phyloP scores from a whole-genome alignment of 352 stramenopile species.

The Lagenidium giganteum region DNA sequence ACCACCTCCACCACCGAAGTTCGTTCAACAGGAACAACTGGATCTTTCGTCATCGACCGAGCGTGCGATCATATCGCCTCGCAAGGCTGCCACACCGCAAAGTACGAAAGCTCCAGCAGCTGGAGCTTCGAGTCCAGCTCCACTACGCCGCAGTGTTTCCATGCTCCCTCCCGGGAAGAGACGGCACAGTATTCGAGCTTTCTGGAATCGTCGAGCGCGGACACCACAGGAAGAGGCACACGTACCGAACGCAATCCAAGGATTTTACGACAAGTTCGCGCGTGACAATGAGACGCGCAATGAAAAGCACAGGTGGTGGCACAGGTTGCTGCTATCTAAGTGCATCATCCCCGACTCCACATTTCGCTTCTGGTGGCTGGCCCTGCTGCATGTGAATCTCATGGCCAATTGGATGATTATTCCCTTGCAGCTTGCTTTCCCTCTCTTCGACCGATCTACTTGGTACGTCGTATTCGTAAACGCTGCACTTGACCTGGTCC shows the following conservation, averaged over 20 bases:
- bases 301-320: constrained; percentile 26
- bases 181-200: too few relatives aligned
- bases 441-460: constrained; percentile 18
- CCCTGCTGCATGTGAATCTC: constrained; percentile 26
- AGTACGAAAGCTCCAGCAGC: too few relatives aligned
- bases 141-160: too few relatives aligned
- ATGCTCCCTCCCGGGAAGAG: too few relatives aligned
- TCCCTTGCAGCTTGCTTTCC: constrained; percentile 48
- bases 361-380: constrained; percentile 37
- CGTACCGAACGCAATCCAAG: constrained; percentile 46
- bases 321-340: constrained; percentile 18
- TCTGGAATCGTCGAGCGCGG: too few relatives aligned
- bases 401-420: constrained; percentile 42
- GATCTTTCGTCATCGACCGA: too few relatives aligned
- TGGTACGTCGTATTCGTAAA: constrained; percentile 26
- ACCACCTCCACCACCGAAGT: too few relatives aligned
- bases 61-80: too few relatives aligned
- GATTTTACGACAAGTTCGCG: constrained; percentile 48
- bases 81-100: too few relatives aligned
- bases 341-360: constrained; percentile 37
- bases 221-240: too few relatives aligned
- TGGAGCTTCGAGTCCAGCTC: too few relatives aligned
- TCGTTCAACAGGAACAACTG: too few relatives aligned
- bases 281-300: constrained; percentile 16
- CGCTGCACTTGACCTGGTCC: constrained; percentile 19